Base-by-base conservation (phyloP, 352 stramenopile species). In the Phytophthora aleatoria region DNA sequence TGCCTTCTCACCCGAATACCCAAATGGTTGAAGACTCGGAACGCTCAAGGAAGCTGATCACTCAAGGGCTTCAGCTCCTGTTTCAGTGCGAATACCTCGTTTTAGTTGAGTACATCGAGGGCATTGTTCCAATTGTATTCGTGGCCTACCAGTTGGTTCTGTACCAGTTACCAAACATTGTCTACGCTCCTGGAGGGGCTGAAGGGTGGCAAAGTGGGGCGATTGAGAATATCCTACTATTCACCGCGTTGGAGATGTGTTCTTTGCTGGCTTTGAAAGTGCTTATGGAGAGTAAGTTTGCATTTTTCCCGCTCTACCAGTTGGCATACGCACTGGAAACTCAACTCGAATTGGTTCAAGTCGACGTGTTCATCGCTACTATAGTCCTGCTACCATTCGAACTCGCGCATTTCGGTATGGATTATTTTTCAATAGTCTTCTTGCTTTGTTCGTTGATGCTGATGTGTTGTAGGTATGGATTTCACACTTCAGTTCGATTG, bases 31-130 rank as follows among this genome's bases (percentile, higher is more conserved):
- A 5, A 7, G 30, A 7, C 7, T 33, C 30, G 7, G 30, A 33
- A 8, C 30, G 30, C 30, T 57, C 57, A 3, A 43, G 44, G n/a
- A 50, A 66, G 26, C 9, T 67, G 7, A 26, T 72, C 3, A 27
- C 50, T 6, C 31, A 74, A 31, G 47, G 44, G 12, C 30, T 72
- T 11, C 44, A 62, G 35, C 35, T 77, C 31, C 57, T 78, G 0
- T 76, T 74, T 55, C 60, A 57, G 16, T 70, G 64, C 41, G 73
- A 76, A 30, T 69, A 69, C 28, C 44, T 77, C 58, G 13, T 48
- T 81, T 0, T 7, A 15, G 61, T 60, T 42, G 68, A 81, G 57
- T 81, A 81, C 47, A 48, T 81, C 36, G 64, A 75, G 36, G 74
- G 65, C 11, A 45, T 74, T 27, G 56, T 76, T 15, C 73, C 73